Evolutionary conservation across 2,329 filamentous ascomycete species (phyloP).

Genomic region (Fusarium burgessii): DNA sequence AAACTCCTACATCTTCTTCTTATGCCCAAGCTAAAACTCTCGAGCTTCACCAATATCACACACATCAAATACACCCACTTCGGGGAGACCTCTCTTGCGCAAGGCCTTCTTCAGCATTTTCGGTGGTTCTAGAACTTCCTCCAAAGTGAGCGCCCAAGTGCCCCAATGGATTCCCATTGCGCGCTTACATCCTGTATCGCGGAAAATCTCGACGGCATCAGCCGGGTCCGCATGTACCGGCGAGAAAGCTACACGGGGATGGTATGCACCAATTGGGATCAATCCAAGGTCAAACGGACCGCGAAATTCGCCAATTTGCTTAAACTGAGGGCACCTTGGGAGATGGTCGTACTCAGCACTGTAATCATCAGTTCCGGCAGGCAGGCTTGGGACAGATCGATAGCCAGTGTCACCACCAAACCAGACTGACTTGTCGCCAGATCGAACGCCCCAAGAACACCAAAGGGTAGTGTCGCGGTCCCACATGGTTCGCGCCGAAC

Average conservation of each 20-base stretch:
- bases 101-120: slow-evolving; percentile 78
- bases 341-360: slow-evolving; percentile 72
- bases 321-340: slow-evolving; percentile 85
- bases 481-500: slow-evolving; percentile 73
- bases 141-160: slow-evolving; percentile 85
- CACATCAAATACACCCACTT: slow-evolving; percentile 82
- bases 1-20: background rate
- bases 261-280: slow-evolving; percentile 93
- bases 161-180: slow-evolving; percentile 96
- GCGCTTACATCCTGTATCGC: slow-evolving; percentile 79
- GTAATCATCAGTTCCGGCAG: slow-evolving; percentile 76
- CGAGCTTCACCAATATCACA: slow-evolving; percentile 87
- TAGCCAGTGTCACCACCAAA: slow-evolving; percentile 95
- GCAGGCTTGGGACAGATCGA: slow-evolving; percentile 76
- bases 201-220: slow-evolving; percentile 90
- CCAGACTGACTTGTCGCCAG: slow-evolving; percentile 81
- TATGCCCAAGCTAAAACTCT: slow-evolving; percentile 68
- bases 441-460: slow-evolving; percentile 85
- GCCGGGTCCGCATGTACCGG: slow-evolving; percentile 87
- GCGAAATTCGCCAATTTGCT: slow-evolving; percentile 80
- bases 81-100: slow-evolving; percentile 72
- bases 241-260: slow-evolving; percentile 78
- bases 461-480: slow-evolving; percentile 85
- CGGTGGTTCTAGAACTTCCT: slow-evolving; percentile 88
- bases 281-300: slow-evolving; percentile 92